Evolutionary conservation across 2,329 filamentous ascomycete genomes (phyloP), one percentile per base, ranked within the genome.

Genomic region (Bipolaris oryzae): DNA sequence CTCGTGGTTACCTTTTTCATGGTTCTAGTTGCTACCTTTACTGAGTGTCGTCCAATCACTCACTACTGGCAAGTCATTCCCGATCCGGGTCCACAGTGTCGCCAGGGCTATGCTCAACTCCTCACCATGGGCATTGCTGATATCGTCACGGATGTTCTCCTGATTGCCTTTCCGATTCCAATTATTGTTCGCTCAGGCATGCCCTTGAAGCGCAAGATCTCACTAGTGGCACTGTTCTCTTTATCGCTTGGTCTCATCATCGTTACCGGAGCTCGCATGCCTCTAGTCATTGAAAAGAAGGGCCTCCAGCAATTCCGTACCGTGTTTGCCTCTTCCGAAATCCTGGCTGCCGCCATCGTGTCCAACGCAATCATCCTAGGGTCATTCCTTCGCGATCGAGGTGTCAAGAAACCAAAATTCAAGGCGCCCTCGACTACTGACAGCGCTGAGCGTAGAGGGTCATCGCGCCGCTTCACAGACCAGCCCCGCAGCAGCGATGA

Each of bases 311-410:
- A 95, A 70, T 92, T 90, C 65, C 90, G 95, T 42, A 96, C 94
- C 0, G 85, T 98, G 1, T 83, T 96, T 62, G 95, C 95, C 4
- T 96, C 93, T 0, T 83, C 96, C 16, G 95, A 99, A 72, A 89
- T 98, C 7, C 82, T 98, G 1, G 93, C 94, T 48, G 93, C 95
- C 5, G 91, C 93, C 0, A 87, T 87, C 0, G 89, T 96, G 0
- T 91, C 94, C 11, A 99, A 98, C 73, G 88, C 89, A 3, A 83
- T 99, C 18, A 90, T 97, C 1, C 85, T 99, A 2, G 94, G 94
- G 11, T 96, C 93, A 0, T 98, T 98, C 70, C 87, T 98, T 25
- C 86, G 94, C 13, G 94, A 98, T 73, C 86, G 91, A 50, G 95
- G 95, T 23, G 80, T 92, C 38, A 98, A 98, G 81, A 96, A 96